Evolutionary conservation across 805 yeast species (phyloP), one percentile per base, ranked within the genome.

Genomic region (Hanseniaspora valbyensis): DNA sequence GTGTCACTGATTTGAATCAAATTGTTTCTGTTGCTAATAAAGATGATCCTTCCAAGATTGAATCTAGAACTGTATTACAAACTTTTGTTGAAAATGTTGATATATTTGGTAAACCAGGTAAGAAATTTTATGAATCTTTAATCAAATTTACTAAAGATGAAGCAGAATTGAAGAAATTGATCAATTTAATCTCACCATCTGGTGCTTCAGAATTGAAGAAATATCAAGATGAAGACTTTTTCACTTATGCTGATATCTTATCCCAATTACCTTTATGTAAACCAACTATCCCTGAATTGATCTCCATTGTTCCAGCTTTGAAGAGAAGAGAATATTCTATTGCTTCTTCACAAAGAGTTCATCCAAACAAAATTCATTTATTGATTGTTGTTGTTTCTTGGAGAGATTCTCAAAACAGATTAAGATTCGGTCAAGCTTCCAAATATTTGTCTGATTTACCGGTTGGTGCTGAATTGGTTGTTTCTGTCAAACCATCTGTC

Each of bases 261-360:
- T 8, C 32, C 5, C 77, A 76, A 57, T 90, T 84, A 74, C 72
- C 77, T 58, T 80, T 89, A 52, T 95, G 90, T 22, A 80, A 81
- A 65, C 96, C 96, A 24, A 59, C 78, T 3, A 70, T 83, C 52
- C 73, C 71, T 52, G 87, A 84, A 22, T 74, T 90, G 58, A 77
- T 82, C 32, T 75, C 75, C 58, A 67, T 90, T 52, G 76, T 90
- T 56, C 78, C 95, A 21, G 89, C 95, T 16, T 75, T 89, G 63
- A 90, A 90, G 74, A 83, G 97, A 73, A 84, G 97, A 73, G 97
- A 90, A 69, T 90, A 90, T 66, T 90, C 96, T 13, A 90, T 90
- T 67, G 96, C 97, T 3, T 89, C 96, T 1, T 89, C 96, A 26
- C 97, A 90, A 69, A 85, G 77, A 65, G 72, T 85, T 61, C 96